Conservation (phyloP, 140 eudicot genomes). For the Ambrosia hybrid region DNA sequence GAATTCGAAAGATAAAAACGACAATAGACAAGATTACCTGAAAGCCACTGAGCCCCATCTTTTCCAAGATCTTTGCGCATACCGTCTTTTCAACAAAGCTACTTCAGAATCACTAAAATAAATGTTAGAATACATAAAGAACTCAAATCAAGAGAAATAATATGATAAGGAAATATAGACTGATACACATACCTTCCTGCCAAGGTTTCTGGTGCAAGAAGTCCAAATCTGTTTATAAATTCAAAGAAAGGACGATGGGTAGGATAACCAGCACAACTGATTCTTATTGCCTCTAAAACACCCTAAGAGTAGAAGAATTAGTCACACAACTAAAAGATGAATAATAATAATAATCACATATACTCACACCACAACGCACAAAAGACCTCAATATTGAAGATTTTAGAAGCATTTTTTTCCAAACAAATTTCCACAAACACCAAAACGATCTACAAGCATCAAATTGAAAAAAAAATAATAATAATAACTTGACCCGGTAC, state of each 20-base stretch:
- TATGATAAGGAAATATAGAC: too few relatives aligned
- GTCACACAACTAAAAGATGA: not conserved
- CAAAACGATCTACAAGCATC: too few relatives aligned
- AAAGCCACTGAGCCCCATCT: conserved; percentile 82
- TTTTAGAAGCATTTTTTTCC: too few relatives aligned
- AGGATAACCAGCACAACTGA: conserved; percentile 98
- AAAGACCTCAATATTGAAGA: too few relatives aligned
- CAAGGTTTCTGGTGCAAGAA: conserved; percentile 82
- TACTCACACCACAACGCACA: conserved; percentile 97
- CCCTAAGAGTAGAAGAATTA: conserved; percentile 57
- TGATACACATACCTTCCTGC: conserved; percentile 52
- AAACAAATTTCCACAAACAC: too few relatives aligned
- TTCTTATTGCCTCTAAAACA: conserved; percentile 98
- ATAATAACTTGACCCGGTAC: too few relatives aligned
- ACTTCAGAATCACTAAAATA: conserved; percentile 15
- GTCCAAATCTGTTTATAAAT: conserved; percentile 91
- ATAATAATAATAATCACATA: conserved; percentile 5
- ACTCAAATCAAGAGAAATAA: conserved; percentile 4
- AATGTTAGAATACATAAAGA: conserved; percentile 1
- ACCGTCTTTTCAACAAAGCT: conserved; percentile 81
- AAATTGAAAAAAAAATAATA: too few relatives aligned
- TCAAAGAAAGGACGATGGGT: conserved; percentile 98
- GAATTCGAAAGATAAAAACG: not conserved
- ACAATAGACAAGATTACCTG: conserved; percentile 52
- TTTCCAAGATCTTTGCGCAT: conserved; percentile 80